These are phyloP conservation scores for Aspergillus panamensis DNA, from an alignment of 495 filamentous ascomycete species.

Conservation along the genomic window DNA sequence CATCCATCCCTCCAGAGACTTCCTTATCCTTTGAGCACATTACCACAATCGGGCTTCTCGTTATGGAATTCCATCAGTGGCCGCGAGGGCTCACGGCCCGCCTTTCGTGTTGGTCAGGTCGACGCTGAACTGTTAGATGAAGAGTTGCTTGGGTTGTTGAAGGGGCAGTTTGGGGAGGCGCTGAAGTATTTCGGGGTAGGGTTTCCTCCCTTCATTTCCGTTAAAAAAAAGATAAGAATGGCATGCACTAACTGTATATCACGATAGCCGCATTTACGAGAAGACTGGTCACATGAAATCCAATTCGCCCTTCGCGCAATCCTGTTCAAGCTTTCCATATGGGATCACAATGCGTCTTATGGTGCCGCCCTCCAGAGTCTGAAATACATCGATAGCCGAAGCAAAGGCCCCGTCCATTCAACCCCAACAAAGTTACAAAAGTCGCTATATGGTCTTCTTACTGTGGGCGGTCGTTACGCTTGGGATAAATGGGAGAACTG, in stretches of 20 bases:
- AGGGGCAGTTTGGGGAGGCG: constrained; percentile 82
- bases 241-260: neutral
- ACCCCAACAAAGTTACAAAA: constrained; percentile 76
- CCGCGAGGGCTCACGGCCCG: constrained; percentile 75
- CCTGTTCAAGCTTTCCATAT: constrained; percentile 91
- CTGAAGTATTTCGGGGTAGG: constrained; percentile 74
- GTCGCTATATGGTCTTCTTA: constrained; percentile 73
- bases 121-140: constrained; percentile 95
- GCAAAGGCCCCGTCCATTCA: constrained; percentile 54
- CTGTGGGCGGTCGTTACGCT: constrained; percentile 80
- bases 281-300: constrained; percentile 87
- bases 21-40: constrained; percentile 59
- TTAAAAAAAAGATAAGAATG: neutral
- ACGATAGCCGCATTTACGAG: constrained; percentile 55
- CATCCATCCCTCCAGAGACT: constrained; percentile 50
- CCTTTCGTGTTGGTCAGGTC: constrained; percentile 92
- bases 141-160: constrained; percentile 81
- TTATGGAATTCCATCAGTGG: constrained; percentile 69
- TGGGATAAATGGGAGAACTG: constrained; percentile 91
- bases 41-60: constrained; percentile 54
- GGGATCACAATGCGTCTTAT: constrained; percentile 94
- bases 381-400: constrained; percentile 80
- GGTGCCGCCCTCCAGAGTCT: constrained; percentile 90
- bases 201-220: constrained; percentile 29
- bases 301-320: constrained; percentile 69